Conservation (phyloP, 345 rosid species). For the Aquilaria sinensis region DNA sequence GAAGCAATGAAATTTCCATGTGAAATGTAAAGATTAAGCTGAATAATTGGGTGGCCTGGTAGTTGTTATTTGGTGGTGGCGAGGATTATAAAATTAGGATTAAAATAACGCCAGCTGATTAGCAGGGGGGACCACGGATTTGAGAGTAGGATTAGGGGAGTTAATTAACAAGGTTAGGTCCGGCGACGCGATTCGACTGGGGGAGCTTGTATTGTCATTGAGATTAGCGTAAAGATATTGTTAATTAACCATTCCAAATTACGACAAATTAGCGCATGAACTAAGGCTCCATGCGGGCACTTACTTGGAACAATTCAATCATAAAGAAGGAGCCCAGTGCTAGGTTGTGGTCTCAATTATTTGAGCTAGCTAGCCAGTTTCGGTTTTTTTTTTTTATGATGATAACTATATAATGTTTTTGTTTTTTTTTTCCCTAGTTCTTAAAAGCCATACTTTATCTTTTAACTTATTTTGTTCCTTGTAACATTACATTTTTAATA, state of each 20-base stretch:
- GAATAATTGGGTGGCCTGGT: not conserved
- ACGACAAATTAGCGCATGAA: constrained; percentile 23
- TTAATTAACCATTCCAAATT: constrained; percentile 2
- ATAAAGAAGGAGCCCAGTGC: not conserved
- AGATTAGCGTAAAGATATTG: constrained; percentile 21
- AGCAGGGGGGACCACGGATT: constrained; percentile 24
- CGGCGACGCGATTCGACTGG: constrained; percentile 20
- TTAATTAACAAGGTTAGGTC: constrained; percentile 25
- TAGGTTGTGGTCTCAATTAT: constrained; percentile 18
- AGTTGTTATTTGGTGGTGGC: not conserved
- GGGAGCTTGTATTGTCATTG: constrained; percentile 19
- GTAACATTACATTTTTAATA: too few relatives aligned
- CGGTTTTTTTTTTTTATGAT: not conserved
- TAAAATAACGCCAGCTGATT: not conserved
- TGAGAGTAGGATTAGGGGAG: constrained; percentile 15
- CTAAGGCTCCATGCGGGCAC: constrained; percentile 16
- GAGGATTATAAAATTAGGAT: constrained; percentile 15
- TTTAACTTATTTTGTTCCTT: too few relatives aligned
- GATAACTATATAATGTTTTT: too few relatives aligned
- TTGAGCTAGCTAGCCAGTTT: constrained; percentile 12
- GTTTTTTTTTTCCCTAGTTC: too few relatives aligned
- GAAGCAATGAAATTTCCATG: not conserved
- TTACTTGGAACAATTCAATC: constrained; percentile 20
- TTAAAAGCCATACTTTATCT: too few relatives aligned
- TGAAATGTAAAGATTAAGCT: not conserved